phyloP scores from a whole-genome alignment of 768 basidiomycete genomes.

The Boletellus sp. region DNA sequence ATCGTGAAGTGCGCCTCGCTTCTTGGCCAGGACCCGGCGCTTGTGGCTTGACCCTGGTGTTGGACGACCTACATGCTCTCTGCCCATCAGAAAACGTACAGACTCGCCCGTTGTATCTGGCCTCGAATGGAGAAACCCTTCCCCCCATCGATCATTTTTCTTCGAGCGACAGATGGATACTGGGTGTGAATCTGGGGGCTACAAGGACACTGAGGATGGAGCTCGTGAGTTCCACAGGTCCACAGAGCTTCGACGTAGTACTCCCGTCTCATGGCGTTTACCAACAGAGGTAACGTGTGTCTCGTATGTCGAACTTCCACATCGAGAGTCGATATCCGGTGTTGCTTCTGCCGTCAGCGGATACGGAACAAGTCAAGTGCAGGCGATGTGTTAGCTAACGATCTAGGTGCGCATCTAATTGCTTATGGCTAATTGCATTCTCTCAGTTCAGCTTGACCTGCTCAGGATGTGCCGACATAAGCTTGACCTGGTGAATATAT shows the following conservation, averaged over 20 bases:
- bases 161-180: conserved; percentile 79
- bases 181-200: conserved; percentile 78
- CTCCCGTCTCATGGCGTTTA: conserved; percentile 85
- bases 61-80: conserved; percentile 56
- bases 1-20: conserved; percentile 74
- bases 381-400: conserved; percentile 83
- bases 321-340: conserved; percentile 63
- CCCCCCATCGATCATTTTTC: conserved; percentile 78
- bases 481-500: neutral
- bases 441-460: conserved; percentile 22
- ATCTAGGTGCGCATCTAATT: conserved; percentile 54
- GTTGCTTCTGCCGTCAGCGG: conserved; percentile 41
- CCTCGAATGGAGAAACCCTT: conserved; percentile 74
- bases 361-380: conserved; percentile 21
- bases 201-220: conserved; percentile 63
- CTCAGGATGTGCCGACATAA: neutral
- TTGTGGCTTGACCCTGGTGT: conserved; percentile 40
- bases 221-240: conserved; percentile 26
- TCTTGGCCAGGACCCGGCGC: conserved; percentile 56
- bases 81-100: conserved; percentile 53
- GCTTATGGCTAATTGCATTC: neutral
- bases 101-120: conserved; percentile 79
- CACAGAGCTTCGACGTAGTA: conserved; percentile 50
- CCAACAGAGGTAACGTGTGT: conserved; percentile 59
- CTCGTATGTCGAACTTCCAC: neutral